phyloP scores from a whole-genome alignment of 371 early-diverging fungal genomes.

The Mucor irregularis region DNA sequence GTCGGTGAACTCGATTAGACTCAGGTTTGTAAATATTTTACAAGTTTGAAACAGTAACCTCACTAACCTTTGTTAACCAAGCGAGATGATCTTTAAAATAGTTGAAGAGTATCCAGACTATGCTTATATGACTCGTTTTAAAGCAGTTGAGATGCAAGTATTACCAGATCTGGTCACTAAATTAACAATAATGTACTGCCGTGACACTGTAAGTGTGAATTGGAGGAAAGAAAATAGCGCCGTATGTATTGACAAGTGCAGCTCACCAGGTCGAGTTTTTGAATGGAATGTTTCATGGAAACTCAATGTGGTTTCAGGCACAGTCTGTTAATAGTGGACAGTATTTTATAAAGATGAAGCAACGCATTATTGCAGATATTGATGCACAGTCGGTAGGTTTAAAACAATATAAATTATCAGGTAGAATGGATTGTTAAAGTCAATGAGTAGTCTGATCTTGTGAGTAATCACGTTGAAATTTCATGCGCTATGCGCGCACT shows the following conservation, averaged over 20 bases:
- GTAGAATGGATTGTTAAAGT: too few relatives aligned
- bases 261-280: slow-evolving; percentile 31
- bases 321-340: slow-evolving; percentile 35
- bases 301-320: slow-evolving; percentile 43
- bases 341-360: slow-evolving; percentile 36
- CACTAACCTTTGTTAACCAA: neutral
- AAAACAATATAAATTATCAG: neutral
- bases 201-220: slow-evolving; percentile 32
- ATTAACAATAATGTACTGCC: slow-evolving; percentile 35
- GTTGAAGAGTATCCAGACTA: slow-evolving; percentile 32
- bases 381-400: slow-evolving; percentile 1
- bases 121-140: slow-evolving; percentile 29
- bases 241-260: neutral
- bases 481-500: slow-evolving; percentile 38
- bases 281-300: slow-evolving; percentile 33
- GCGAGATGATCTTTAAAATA: slow-evolving; percentile 40
- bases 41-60: neutral
- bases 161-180: slow-evolving; percentile 41
- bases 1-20: slow-evolving; percentile 25
- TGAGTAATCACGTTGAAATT: slow-evolving; percentile 4
- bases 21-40: slow-evolving; percentile 25
- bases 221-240: neutral
- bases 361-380: slow-evolving; percentile 27
- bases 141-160: slow-evolving; percentile 34
- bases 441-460: neutral